Conservation (phyloP, 768 basidiomycete genomes). For the Mycena capillaripes region DNA sequence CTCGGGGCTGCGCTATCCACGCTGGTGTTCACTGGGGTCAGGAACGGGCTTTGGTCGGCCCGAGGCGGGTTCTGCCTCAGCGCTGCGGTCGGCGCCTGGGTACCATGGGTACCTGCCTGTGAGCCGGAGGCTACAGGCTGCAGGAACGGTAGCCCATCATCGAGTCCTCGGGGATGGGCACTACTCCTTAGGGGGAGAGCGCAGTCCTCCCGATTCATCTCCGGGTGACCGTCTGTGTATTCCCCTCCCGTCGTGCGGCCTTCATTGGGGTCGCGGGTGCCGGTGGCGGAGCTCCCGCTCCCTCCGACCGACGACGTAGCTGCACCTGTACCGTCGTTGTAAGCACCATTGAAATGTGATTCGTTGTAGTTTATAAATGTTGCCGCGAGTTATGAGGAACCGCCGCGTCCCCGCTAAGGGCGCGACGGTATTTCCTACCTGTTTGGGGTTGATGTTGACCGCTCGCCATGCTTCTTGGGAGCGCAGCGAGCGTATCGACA, state of each 20-base stretch:
- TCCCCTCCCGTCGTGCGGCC: too few relatives aligned
- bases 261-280: too few relatives aligned
- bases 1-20: too few relatives aligned
- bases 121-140: not conserved
- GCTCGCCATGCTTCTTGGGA: too few relatives aligned
- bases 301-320: too few relatives aligned
- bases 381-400: not conserved
- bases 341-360: not conserved
- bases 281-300: too few relatives aligned
- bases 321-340: not conserved
- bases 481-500: not conserved
- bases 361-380: not conserved
- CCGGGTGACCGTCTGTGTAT: not conserved
- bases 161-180: slow-evolving; percentile 7
- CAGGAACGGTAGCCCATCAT: not conserved
- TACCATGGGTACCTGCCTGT: not conserved
- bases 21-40: not conserved
- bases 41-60: not conserved
- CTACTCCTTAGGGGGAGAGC: too few relatives aligned
- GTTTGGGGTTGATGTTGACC: not conserved
- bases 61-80: not conserved
- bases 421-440: not conserved
- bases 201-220: too few relatives aligned
- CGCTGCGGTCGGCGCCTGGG: not conserved
- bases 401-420: too few relatives aligned